These are phyloP conservation scores for Pisolithus tinctorius DNA, from an alignment of 768 basidiomycete species.

Conservation along the genomic window DNA sequence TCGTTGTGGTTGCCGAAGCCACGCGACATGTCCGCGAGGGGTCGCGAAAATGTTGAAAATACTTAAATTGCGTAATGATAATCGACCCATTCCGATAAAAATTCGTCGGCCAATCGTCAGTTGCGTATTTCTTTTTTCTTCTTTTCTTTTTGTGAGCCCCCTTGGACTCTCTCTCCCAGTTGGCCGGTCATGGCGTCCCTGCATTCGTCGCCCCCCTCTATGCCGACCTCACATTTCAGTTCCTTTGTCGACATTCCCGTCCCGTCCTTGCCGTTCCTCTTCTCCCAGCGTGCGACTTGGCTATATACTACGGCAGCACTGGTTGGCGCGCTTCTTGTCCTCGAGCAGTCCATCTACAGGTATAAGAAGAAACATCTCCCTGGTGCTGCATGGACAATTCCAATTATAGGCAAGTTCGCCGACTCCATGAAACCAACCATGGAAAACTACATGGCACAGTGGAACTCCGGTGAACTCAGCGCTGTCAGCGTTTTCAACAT, in stretches of 20 bases:
- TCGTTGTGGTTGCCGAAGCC: too few relatives aligned
- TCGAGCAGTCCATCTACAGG: conserved; percentile 87
- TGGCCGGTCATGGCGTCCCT: conserved; percentile 27
- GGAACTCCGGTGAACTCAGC: conserved; percentile 83
- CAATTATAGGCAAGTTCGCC: conserved; percentile 94
- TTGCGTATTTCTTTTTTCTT: conserved; percentile 1
- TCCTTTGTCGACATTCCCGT: conserved; percentile 39
- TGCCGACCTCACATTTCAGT: conserved; percentile 38
- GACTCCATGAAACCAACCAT: conserved; percentile 89
- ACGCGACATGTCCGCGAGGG: too few relatives aligned
- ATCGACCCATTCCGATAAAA: conserved; percentile 21
- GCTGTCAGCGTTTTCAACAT: conserved; percentile 97
- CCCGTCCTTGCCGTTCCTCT: conserved; percentile 34
- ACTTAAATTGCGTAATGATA: background rate
- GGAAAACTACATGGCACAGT: conserved; percentile 88
- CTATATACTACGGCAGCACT: conserved; percentile 65
- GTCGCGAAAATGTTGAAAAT: background rate
- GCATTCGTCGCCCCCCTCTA: conserved; percentile 27
- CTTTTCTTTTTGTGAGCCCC: background rate
- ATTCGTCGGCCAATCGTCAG: conserved; percentile 13
- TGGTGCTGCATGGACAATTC: conserved; percentile 88
- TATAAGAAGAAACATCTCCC: conserved; percentile 86
- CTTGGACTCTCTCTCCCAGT: background rate
- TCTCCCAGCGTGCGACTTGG: conserved; percentile 35
- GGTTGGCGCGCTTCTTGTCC: conserved; percentile 64